Evolutionary conservation across 129 eudicot species (phyloP), one percentile per base, ranked within the genome.

Genomic region (Lactuca saligna): DNA sequence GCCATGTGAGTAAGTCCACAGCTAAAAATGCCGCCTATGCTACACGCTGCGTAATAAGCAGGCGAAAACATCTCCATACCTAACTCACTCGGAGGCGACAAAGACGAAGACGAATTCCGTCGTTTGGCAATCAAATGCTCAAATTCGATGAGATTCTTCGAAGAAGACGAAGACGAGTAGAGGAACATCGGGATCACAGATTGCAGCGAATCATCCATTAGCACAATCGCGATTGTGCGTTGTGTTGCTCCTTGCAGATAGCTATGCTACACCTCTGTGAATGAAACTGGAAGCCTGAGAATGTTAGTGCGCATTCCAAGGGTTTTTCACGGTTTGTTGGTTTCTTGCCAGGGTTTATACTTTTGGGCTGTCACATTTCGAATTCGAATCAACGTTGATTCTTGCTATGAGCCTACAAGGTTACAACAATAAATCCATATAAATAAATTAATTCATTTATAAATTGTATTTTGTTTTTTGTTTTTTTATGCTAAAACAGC

Each of bases 1-100:
- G 95, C 82, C 78, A 65, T 87, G 68, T 90, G 97, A 80, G 97
- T 87, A 31, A 82, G 76, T 15, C 95, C 91, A 61, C 95, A 87
- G 62, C 91, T 75, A 4, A 87, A 65, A 29, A 71, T 67, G 41
- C 97, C 97, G 3, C 95, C 95, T 17, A 58, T 70, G 11, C 89
- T 81, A 63, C 91, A 84, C 7, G 87, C 85, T 0, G 87, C 84
- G 68, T 90, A 90, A 46, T 59, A 86, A 55, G 82, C 63, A 5
- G 91, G 95, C 48, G 97, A 87, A 69, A 49, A 84, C 88, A 79
- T 69, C 72, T 64, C 68, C 4, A 85, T 75, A 65, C 83, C 64
- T 17, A 60, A 49, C 81, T 90, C 91, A 8, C 59, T 82, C 3
- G 91, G 87, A 17, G 77, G 17, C 17, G 34, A 11, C 0, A 65